phyloP scores from a whole-genome alignment of 306 rosid genomes.

The Prosopis cineraria region DNA sequence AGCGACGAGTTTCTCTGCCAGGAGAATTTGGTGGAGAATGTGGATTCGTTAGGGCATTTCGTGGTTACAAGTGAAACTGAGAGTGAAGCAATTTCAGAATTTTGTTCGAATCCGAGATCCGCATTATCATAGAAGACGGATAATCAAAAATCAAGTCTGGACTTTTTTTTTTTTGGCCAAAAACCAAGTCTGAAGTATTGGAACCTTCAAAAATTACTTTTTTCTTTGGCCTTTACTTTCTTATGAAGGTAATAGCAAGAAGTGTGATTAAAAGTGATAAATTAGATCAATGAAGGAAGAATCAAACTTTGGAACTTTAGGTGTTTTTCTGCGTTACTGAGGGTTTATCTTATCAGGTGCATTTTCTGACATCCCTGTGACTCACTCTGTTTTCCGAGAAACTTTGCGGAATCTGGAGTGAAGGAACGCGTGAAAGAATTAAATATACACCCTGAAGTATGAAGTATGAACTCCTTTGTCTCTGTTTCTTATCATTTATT shows the following conservation, averaged over 20 bases:
- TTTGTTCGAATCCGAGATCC: constrained; percentile 14
- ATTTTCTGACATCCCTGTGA: not conserved
- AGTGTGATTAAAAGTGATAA: not conserved
- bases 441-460: not conserved
- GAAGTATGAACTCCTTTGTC: not conserved
- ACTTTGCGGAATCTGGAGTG: not conserved
- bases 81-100: constrained; percentile 14
- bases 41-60: constrained; percentile 70
- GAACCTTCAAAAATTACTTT: not conserved
- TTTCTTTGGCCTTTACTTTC: not conserved
- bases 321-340: not conserved
- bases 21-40: constrained; percentile 64
- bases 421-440: not conserved
- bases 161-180: too few species aligned
- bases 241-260: not conserved
- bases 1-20: constrained; percentile 78
- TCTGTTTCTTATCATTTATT: not conserved
- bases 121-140: not conserved
- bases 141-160: not conserved
- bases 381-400: not conserved
- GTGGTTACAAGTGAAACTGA: constrained; percentile 43
- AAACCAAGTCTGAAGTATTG: too few species aligned
- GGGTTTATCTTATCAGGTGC: not conserved
- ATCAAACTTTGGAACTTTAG: not conserved
- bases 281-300: not conserved